A percentile compares a stretch with the other conserved stretches of the same genome.
Evolutionary conservation across 305 asterid genomes (phyloP).

Genomic region (Fraxinus dipetala): DNA sequence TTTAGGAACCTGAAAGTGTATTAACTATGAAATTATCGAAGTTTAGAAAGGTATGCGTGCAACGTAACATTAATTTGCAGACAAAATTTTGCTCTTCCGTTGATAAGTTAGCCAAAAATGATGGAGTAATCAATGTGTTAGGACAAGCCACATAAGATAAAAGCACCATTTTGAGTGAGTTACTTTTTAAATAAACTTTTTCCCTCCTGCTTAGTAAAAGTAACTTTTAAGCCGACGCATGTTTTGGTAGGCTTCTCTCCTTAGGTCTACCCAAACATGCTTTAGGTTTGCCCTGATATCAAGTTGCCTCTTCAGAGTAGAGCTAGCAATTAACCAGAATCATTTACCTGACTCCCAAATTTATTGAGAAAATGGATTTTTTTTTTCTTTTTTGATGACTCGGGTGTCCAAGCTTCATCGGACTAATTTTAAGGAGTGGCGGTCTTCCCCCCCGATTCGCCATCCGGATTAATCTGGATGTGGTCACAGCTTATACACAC

Average conservation of each 20-base stretch:
- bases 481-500: too few species aligned
- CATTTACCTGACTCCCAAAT: not conserved
- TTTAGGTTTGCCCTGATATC: not conserved
- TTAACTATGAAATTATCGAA: constrained; percentile 41
- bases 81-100: constrained; percentile 33
- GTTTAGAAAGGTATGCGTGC: constrained; percentile 27
- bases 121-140: not conserved
- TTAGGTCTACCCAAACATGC: not conserved
- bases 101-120: constrained; percentile 11
- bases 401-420: too few species aligned
- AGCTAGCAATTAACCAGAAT: not conserved
- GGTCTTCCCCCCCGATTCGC: too few species aligned
- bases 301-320: not conserved
- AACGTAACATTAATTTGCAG: constrained; percentile 34
- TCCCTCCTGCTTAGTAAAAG: not conserved
- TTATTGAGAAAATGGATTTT: not conserved
- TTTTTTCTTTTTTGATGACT: too few species aligned
- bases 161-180: not conserved
- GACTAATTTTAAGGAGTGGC: too few species aligned
- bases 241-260: not conserved
- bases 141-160: not conserved
- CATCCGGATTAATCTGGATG: too few species aligned
- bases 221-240: not conserved
- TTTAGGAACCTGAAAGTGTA: constrained; percentile 15
- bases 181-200: not conserved